Evolutionary conservation across 2,329 filamentous ascomycete genomes (phyloP).

Genomic region (Penicillium vulpinum): DNA sequence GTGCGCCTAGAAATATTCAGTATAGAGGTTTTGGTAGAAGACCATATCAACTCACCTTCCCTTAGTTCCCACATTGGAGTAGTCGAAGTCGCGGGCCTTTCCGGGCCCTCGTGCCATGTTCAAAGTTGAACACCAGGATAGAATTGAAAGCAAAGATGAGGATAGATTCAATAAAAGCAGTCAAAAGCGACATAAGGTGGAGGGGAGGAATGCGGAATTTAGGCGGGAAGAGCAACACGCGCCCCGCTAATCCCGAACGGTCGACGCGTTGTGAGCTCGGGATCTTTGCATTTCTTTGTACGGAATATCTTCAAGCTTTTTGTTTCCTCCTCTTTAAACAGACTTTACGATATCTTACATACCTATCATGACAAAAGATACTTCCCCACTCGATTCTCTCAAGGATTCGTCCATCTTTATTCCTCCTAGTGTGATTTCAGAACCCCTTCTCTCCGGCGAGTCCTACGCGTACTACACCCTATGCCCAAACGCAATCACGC

Average conservation of each 20-base stretch:
- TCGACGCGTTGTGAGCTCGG: conserved; percentile 33
- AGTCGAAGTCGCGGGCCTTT: conserved; percentile 50
- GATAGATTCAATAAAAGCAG: not conserved
- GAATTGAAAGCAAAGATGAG: not conserved
- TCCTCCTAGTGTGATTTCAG: conserved; percentile 66
- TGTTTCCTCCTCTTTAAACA: not conserved
- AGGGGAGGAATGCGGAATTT: conserved; percentile 27
- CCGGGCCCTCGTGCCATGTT: conserved; percentile 43
- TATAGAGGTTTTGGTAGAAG: conserved; percentile 1
- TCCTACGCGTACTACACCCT: conserved; percentile 73
- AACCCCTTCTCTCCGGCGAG: conserved; percentile 60
- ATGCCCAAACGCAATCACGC: conserved; percentile 62
- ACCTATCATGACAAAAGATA: conserved; percentile 35
- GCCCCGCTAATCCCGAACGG: conserved; percentile 38
- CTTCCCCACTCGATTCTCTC: conserved; percentile 20
- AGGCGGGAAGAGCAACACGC: conserved; percentile 23
- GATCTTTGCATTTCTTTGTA: conserved; percentile 2
- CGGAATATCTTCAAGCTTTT: conserved; percentile 2
- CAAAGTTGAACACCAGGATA: conserved; percentile 19
- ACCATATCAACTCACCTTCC: conserved; percentile 43
- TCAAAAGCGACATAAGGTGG: conserved; percentile 7
- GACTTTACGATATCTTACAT: not conserved
- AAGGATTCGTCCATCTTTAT: conserved; percentile 54
- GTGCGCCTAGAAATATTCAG: conserved; percentile 68
- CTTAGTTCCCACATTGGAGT: conserved; percentile 49